Conservation (phyloP, 345 rosid species). For the Citropsis articulata region DNA sequence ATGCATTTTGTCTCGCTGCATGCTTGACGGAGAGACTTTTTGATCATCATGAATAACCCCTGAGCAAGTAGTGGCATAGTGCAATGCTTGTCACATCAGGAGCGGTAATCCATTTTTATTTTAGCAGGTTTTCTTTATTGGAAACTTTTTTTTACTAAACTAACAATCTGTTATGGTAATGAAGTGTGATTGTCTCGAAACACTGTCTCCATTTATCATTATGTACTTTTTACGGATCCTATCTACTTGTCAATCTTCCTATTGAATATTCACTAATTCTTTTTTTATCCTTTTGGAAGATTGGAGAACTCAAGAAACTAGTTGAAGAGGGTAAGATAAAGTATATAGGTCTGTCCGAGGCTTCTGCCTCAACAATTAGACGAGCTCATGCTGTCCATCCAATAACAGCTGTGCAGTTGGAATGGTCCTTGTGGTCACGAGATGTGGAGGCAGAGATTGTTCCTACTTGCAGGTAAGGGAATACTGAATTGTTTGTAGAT, state of each 20-base stretch:
- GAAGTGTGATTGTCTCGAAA: constrained; percentile 6
- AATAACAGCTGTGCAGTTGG: constrained; percentile 32
- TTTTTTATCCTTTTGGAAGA: constrained; percentile 15
- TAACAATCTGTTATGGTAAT: background rate
- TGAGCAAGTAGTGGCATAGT: background rate
- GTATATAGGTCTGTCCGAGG: constrained; percentile 67
- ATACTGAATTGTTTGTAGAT: constrained; percentile 11
- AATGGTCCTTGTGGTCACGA: constrained; percentile 80
- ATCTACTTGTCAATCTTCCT: background rate
- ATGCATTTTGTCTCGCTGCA: background rate
- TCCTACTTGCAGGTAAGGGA: constrained; percentile 23
- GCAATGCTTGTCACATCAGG: background rate
- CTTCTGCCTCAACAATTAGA: constrained; percentile 75
- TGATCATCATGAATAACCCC: background rate
- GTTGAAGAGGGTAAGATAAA: constrained; percentile 76
- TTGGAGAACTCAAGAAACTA: constrained; percentile 66
- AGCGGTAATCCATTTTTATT: background rate
- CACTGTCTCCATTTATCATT: background rate
- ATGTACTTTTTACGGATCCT: background rate
- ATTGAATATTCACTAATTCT: background rate
- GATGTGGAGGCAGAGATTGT: constrained; percentile 72
- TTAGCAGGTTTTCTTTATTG: background rate
- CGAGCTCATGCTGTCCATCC: constrained; percentile 18
- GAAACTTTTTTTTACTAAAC: constrained; percentile 7
- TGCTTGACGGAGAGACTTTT: background rate